phyloP scores from a whole-genome alignment of 345 rosid genomes.

The Acer yangbiense region DNA sequence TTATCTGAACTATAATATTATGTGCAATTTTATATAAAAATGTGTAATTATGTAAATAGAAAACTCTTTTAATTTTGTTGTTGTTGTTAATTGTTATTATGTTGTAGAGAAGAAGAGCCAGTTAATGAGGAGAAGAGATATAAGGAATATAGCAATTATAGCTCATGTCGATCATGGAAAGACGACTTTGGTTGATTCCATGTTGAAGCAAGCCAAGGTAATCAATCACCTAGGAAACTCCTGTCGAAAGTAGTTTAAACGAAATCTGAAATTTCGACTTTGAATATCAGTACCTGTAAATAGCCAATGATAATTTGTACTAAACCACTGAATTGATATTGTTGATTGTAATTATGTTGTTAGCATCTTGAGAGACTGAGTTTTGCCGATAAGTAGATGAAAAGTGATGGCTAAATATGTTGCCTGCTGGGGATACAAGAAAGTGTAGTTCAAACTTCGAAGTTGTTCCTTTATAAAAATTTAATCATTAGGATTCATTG shows the following conservation, averaged over 20 bases:
- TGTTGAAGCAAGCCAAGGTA: constrained; percentile 96
- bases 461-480: background rate
- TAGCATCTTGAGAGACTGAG: background rate
- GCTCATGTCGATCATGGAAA: constrained; percentile 99
- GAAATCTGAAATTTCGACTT: too few species aligned
- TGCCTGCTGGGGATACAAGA: background rate
- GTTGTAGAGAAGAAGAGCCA: constrained; percentile 69
- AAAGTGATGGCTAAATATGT: background rate
- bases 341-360: background rate
- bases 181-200: constrained; percentile 96
- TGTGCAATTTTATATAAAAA: background rate
- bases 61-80: background rate
- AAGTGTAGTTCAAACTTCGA: background rate
- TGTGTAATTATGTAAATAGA: background rate
- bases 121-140: constrained; percentile 69
- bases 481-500: background rate
- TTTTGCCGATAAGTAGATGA: background rate
- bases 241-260: too few species aligned
- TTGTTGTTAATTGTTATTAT: constrained; percentile 25
- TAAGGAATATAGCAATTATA: constrained; percentile 93
- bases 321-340: too few species aligned
- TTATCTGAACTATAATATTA: background rate
- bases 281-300: too few species aligned
- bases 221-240: background rate
- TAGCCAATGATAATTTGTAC: too few species aligned